These are phyloP conservation scores for Alternaria rosae DNA, from an alignment of 2,329 filamentous ascomycete genomes.

Conservation along the genomic window DNA sequence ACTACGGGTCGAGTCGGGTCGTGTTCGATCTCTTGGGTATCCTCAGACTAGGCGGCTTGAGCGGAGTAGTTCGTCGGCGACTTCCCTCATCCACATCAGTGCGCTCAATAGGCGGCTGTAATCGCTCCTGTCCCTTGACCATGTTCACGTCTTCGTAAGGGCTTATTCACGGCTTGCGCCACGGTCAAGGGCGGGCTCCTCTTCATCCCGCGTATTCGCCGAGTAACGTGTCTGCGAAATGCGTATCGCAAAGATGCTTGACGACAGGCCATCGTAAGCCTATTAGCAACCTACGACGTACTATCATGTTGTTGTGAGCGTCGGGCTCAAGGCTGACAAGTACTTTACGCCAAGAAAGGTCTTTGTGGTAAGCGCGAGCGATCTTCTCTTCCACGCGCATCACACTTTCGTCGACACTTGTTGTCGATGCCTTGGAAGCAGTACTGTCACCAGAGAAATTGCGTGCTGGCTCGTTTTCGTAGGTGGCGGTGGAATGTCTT, in stretches of 20 bases:
- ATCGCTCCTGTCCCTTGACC: constrained; percentile 59
- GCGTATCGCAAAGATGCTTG: constrained; percentile 91
- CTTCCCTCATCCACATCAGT: constrained; percentile 58
- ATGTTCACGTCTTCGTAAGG: constrained; percentile 70
- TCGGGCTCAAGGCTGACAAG: constrained; percentile 94
- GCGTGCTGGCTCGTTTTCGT: constrained; percentile 48
- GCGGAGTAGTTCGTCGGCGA: constrained; percentile 50
- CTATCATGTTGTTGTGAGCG: constrained; percentile 98
- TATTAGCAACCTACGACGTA: constrained; percentile 93
- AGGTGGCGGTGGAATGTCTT: constrained; percentile 87
- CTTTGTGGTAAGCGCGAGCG: constrained; percentile 90
- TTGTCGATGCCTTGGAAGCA: constrained; percentile 34
- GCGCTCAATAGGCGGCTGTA: constrained; percentile 47
- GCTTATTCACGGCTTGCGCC: constrained; percentile 67
- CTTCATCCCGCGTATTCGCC: constrained; percentile 71
- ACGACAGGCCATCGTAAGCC: constrained; percentile 99
- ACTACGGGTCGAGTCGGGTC: constrained; percentile 39
- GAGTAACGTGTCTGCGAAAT: constrained; percentile 81
- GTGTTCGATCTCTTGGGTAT: constrained; percentile 33
- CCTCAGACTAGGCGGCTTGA: constrained; percentile 34
- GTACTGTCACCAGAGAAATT: constrained; percentile 50
- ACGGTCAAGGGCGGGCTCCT: constrained; percentile 72
- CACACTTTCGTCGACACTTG: constrained; percentile 58
- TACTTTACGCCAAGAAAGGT: constrained; percentile 94
- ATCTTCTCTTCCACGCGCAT: constrained; percentile 99